Evolutionary conservation across 176 grass and related monocot genomes (phyloP), one percentile per base, ranked within the genome.

Genomic region (Aegilops bicornis): DNA sequence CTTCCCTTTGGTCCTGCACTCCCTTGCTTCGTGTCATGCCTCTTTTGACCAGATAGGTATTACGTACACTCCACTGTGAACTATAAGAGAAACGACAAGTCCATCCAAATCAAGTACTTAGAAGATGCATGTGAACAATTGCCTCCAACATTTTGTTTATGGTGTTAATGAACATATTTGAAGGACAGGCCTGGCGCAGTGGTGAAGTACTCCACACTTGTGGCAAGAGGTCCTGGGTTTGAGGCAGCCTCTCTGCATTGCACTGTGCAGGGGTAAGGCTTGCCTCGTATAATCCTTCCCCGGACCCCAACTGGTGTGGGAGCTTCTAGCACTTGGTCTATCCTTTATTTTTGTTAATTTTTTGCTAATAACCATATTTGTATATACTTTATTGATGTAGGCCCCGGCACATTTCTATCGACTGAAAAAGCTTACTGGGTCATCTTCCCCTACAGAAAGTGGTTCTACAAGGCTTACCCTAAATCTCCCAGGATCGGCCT

Each of bases 301-400:
- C 5, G 14, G 48, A 52, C 16, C 48, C 48, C 48, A 52, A 52
- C 48, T 52, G 48, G 15, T 52, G 48, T 54, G 50, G 16, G 50
- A 54, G 50, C 50, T 54, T 54, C 50, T 54, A 54, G 16, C 50
- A 54, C 50, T 54, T 54, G 50, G 16, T 54, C 50, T 54, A 19
- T 54, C 50, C 16, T 54, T 19, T 54, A 7, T 50, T 52, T 52
- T 16, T 14, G 12, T 47, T 47, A 13, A 43, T 52, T 52, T 52
- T 54, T 54, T 19, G 16, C 7, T 60, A 31, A 50, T 87, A 87
- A 67, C 56, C 19, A 17, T 84, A n/a, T 77, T 30, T 54, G 56
- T 76, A 8, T 54, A 50, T 81, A 47, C 52, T 89, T 85, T 23
- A 62, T 82, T 83, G 39, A 17, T 91, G 31, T 62, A 91, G 85